Base-by-base conservation (phyloP, 1,284 basidiomycete genomes). In the Trichosporon inkin region DNA sequence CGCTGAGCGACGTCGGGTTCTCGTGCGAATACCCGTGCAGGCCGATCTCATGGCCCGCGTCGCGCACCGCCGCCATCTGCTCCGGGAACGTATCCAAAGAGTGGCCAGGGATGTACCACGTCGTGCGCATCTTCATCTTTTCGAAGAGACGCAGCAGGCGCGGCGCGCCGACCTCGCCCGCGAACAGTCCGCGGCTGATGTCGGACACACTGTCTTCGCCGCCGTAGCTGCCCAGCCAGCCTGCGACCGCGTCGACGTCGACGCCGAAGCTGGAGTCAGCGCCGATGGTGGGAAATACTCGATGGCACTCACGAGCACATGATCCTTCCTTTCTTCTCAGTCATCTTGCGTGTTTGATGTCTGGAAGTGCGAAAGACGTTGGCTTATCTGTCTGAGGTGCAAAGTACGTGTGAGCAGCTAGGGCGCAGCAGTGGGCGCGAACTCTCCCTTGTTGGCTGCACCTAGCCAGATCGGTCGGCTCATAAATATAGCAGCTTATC, bases 1-100 rank as follows among this genome's bases (percentile, higher is more conserved):
- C 64, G 0, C 80, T 82, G 82, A 90, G 82, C 3, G 82, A 73
- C 1, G 80, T 80, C 0, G 87, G 88, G 71, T 88, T 88, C 83
- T 87, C 87, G 72, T 89, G 87, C 1, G 86, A 87, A 72, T 89
- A 88, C 0, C 87, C 87, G 63, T 88, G 86, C 6, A 89, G 82
- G 1, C 87, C 87, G 57, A 80, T 73, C 65, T 81, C 80, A 61
- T 81, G 80, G 0, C 79, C 79, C 2, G 74, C 77, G 59, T 80
- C 78, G 7, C 78, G 65, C 5, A 81, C 78, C 16, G 67, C 68
- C 7, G 70, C 70, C 71, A 79, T 78, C 64, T 81, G 62, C 51
- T 77, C 59, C 0, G 79, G 79, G 61, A 81, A 81, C 3, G 79
- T 77, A 53, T 80, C 79, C 34, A 80, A 67, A 13, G 67, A 70